Evolutionary conservation across 345 rosid species (phyloP), one percentile per base, ranked within the genome.

Genomic region (Erodium maritimum): DNA sequence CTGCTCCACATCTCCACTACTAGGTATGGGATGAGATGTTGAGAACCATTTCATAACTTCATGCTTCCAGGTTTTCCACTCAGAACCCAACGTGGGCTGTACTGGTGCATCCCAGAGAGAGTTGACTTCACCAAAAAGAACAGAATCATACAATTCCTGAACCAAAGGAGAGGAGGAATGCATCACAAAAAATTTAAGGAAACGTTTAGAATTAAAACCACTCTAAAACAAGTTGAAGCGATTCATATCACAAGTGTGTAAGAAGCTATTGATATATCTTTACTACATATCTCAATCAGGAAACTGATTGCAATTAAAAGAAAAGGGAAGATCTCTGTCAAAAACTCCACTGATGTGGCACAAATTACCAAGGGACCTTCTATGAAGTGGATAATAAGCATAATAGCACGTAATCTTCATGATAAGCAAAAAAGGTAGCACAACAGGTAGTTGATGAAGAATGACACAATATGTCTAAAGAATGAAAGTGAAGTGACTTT

Each of bases 1-100:
- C 33, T 62, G 87, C 61, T 75, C 80, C 10, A 57, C 21, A 60
- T 86, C 81, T 46, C 75, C 80, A 24, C 71, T 71, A 55, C 24
- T 71, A 53, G 79, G 56, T 48, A 61, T 25, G 19, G 78, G 73
- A 25, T 73, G 79, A 62, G 97, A 80, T 33, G 72, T 75, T 5
- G 88, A 81, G 67, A 94, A 90, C 90, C 79, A 81, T 77, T 84
- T 94, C 67, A 78, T 82, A 22, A 83, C 76, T 60, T 94, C 99
- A 50, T 85, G 95, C 80, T 94, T 94, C 97, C 99, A 94, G 46
- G 96, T 85, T 87, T 80, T 90, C 97, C 99, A 86, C 72, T 90
- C 96, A 53, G 95, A 81, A 59, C 85, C 82, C 56, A 94, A 65
- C 62, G 80, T 76, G 53, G 83, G 70, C 69, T 81, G 91, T 69